phyloP scores from a whole-genome alignment of 1,284 basidiomycete species.

The Malassezia yamatoensis region DNA sequence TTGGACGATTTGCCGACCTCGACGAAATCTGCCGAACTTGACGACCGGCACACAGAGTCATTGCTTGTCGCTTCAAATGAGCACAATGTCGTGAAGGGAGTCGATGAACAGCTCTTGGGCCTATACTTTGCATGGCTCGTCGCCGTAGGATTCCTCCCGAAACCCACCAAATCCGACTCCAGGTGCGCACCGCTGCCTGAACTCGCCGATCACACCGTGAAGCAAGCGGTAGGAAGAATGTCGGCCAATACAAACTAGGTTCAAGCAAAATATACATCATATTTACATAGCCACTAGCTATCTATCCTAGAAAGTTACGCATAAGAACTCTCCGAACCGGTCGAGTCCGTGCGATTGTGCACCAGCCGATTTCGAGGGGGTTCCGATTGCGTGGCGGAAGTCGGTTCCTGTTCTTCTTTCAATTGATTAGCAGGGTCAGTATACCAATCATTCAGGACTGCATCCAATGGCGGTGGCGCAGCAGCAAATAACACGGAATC shows the following conservation, averaged over 20 bases:
- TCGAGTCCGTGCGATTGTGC: too few relatives aligned
- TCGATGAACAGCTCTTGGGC: slow-evolving; percentile 68
- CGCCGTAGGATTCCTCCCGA: slow-evolving; percentile 64
- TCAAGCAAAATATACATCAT: neutral
- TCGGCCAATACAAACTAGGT: slow-evolving; percentile 24
- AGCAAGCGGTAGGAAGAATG: slow-evolving; percentile 43
- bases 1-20: slow-evolving; percentile 91
- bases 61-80: slow-evolving; percentile 56
- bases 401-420: too few relatives aligned
- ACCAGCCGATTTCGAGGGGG: too few relatives aligned
- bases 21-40: slow-evolving; percentile 84
- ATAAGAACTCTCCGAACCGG: too few relatives aligned
- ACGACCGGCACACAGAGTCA: slow-evolving; percentile 69
- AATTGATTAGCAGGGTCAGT: neutral
- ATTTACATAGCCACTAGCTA: slow-evolving; percentile 4
- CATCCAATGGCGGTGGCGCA: slow-evolving; percentile 1
- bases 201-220: slow-evolving; percentile 21
- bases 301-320: too few relatives aligned
- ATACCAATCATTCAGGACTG: neutral
- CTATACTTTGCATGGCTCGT: slow-evolving; percentile 91
- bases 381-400: too few relatives aligned
- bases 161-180: slow-evolving; percentile 10
- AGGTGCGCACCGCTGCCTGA: slow-evolving; percentile 23
- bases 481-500: slow-evolving; percentile 11
- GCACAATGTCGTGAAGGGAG: slow-evolving; percentile 56